These are phyloP conservation scores for Hypholoma fasciculare DNA, from an alignment of 768 basidiomycete species.

Conservation along the genomic window DNA sequence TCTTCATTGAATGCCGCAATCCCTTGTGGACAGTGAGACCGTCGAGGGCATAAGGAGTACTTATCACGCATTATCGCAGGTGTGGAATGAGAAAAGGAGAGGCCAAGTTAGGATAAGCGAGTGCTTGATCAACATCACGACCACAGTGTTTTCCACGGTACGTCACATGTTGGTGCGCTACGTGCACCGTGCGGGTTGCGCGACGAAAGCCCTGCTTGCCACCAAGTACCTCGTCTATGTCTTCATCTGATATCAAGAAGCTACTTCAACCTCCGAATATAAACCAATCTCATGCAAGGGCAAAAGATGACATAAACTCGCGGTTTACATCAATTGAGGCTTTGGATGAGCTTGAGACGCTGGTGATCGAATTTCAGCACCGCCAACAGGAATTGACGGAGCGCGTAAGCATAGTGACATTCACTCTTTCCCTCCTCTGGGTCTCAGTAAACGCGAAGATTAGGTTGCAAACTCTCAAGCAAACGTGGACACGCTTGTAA, in stretches of 20 bases:
- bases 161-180: neutral
- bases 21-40: too few relatives aligned
- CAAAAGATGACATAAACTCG: constrained; percentile 41
- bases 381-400: constrained; percentile 39
- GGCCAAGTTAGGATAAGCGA: too few relatives aligned
- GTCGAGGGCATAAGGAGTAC: too few relatives aligned
- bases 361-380: constrained; percentile 42
- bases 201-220: neutral
- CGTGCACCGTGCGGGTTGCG: neutral
- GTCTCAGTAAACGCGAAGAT: constrained; percentile 44
- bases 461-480: constrained; percentile 59
- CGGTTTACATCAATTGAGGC: constrained; percentile 49
- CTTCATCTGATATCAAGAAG: constrained; percentile 40
- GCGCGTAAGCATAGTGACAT: constrained; percentile 39
- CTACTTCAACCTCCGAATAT: constrained; percentile 50
- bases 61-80: too few relatives aligned
- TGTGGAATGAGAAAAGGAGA: too few relatives aligned
- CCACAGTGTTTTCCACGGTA: neutral
- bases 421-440: constrained; percentile 10
- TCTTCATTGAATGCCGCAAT: too few relatives aligned
- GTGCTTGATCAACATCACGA: too few relatives aligned
- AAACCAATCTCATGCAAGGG: constrained; percentile 32
- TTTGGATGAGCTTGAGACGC: constrained; percentile 45
- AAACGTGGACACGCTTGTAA: constrained; percentile 45
- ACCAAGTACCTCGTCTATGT: constrained; percentile 15